Evolutionary conservation across 116 monocot species (phyloP).

Genomic region (Zostera marina): DNA sequence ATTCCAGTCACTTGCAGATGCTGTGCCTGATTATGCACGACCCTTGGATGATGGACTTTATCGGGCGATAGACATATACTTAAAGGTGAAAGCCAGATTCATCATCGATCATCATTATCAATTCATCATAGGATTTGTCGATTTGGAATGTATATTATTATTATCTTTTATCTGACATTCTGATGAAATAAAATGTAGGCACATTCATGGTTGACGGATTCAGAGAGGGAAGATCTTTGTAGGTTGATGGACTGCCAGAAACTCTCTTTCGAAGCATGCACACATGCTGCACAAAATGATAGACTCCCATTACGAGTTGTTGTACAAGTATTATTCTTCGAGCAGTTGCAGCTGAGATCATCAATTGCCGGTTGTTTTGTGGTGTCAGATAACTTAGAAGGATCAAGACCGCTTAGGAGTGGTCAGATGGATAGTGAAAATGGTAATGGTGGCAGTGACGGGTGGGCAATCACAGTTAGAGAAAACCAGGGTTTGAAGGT

Average conservation of each 20-base stretch:
- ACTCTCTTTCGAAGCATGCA: constrained; percentile 87
- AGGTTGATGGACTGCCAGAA: constrained; percentile 75
- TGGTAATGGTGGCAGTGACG: constrained; percentile 13
- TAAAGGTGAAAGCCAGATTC: constrained; percentile 5
- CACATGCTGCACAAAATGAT: constrained; percentile 84
- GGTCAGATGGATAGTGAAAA: constrained; percentile 14
- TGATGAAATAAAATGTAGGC: constrained; percentile 20
- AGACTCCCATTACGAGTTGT: constrained; percentile 69
- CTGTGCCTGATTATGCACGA: constrained; percentile 9
- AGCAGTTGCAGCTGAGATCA: constrained; percentile 66
- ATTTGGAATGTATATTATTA: no score
- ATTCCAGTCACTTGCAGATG: constrained; percentile 6
- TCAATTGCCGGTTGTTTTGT: constrained; percentile 40
- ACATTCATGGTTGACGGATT: constrained; percentile 54
- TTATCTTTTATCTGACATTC: no score
- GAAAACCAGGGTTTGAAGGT: constrained; percentile 8
- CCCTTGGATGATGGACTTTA: constrained; percentile 13
- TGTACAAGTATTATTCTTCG: constrained; percentile 89
- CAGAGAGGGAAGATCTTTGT: constrained; percentile 60
- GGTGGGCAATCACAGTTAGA: constrained; percentile 23
- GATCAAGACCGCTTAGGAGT: constrained; percentile 32
- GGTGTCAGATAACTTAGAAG: constrained; percentile 28
- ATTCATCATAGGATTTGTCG: neutral
- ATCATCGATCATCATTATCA: neutral
- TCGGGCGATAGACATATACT: constrained; percentile 12